Evolutionary conservation across 768 basidiomycete genomes (phyloP).

Genomic region (Phylloporus scabripes): DNA sequence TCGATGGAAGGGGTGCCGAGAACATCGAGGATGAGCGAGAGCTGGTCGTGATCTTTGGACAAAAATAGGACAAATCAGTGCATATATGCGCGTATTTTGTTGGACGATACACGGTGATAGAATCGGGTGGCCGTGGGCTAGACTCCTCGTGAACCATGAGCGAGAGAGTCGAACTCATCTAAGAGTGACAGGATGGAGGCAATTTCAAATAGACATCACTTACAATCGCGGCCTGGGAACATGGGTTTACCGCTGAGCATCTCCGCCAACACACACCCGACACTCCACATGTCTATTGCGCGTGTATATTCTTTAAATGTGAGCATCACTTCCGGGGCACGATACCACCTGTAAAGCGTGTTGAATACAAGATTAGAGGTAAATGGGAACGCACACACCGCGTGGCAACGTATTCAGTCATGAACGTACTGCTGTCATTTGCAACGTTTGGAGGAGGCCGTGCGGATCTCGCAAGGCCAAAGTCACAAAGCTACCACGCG

Average conservation of each 20-base stretch:
- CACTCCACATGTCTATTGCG: conserved; percentile 84
- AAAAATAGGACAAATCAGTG: not conserved
- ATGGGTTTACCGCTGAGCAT: conserved; percentile 89
- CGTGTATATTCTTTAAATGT: conserved; percentile 95
- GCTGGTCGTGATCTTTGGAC: conserved; percentile 79
- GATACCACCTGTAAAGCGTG: conserved; percentile 69
- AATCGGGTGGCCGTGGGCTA: not conserved
- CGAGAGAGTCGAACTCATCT: not conserved
- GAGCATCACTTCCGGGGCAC: conserved; percentile 97
- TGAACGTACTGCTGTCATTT: conserved; percentile 73
- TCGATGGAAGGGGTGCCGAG: conserved; percentile 88
- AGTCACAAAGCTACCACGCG: conserved; percentile 64
- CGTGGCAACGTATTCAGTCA: conserved; percentile 95
- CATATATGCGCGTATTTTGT: not conserved
- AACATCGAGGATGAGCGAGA: conserved; percentile 90
- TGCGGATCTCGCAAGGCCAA: conserved; percentile 79
- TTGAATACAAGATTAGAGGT: not conserved
- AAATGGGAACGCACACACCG: conserved; percentile 40
- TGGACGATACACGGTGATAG: not conserved
- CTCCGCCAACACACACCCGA: conserved; percentile 84
- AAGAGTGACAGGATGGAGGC: not conserved
- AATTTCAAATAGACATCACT: not conserved
- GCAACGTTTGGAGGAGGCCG: conserved; percentile 67
- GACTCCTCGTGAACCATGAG: no score
- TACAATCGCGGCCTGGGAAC: conserved; percentile 94